phyloP scores from a whole-genome alignment of 1,139 yeast genomes.

The Eremothecium coryli region DNA sequence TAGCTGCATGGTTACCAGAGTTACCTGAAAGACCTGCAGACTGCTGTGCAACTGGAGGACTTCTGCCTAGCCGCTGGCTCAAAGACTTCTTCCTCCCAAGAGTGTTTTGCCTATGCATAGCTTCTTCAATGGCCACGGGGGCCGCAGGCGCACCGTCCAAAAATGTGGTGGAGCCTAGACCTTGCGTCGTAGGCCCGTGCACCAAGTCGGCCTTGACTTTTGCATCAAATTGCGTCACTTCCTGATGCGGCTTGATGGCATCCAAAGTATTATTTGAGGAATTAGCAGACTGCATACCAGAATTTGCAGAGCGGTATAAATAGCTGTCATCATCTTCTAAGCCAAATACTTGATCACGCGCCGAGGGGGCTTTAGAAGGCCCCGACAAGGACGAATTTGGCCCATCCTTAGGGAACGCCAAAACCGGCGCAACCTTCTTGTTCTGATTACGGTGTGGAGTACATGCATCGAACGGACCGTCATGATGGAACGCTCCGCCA shows the following conservation, averaged over 20 bases:
- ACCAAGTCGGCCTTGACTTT: constrained; percentile 58
- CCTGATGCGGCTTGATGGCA: constrained; percentile 41
- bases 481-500: constrained; percentile 96
- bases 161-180: constrained; percentile 86
- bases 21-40: neutral
- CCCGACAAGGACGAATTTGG: constrained; percentile 85
- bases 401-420: constrained; percentile 92
- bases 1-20: constrained; percentile 6
- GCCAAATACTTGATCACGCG: constrained; percentile 29
- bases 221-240: constrained; percentile 59
- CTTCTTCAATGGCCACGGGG: constrained; percentile 37
- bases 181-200: constrained; percentile 79
- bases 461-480: constrained; percentile 98
- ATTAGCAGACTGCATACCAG: constrained; percentile 6
- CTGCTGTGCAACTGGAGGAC: constrained; percentile 1
- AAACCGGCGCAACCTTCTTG: constrained; percentile 75
- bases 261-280: constrained; percentile 19
- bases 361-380: constrained; percentile 25
- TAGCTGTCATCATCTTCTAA: constrained; percentile 15
- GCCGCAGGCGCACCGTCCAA: constrained; percentile 97
- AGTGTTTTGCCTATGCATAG: constrained; percentile 26
- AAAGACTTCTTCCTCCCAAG: constrained; percentile 67
- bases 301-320: constrained; percentile 8
- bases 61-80: constrained; percentile 44
- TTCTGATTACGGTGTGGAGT: constrained; percentile 91